These are phyloP conservation scores for Falciphora oryzae DNA, from an alignment of 2,329 filamentous ascomycete species.

Conservation along the genomic window DNA sequence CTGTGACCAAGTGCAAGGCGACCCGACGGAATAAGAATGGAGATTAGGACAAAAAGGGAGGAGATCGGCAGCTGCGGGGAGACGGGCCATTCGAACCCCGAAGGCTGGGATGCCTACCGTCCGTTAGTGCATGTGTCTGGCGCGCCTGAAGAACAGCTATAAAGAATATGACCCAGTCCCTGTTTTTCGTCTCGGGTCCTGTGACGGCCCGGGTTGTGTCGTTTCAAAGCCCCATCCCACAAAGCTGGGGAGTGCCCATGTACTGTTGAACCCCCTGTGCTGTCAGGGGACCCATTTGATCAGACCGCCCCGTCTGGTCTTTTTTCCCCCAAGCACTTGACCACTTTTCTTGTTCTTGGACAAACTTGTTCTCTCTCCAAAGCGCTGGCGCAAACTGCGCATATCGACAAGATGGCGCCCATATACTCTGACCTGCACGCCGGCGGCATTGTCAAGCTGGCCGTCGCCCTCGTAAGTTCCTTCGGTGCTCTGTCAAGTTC, in stretches of 20 bases:
- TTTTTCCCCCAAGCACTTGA: not conserved
- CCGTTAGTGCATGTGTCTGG: no score
- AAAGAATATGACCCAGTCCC: not conserved
- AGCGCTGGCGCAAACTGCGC: not conserved
- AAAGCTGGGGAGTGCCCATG: not conserved
- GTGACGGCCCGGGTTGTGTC: no score
- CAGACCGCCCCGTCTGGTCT: not conserved
- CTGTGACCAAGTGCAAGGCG: no score
- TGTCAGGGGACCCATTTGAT: not conserved
- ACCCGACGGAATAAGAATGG: not conserved
- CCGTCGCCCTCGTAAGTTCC: not conserved
- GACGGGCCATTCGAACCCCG: not conserved
- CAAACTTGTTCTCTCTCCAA: not conserved
- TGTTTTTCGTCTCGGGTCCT: not conserved
- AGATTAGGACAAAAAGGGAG: not conserved
- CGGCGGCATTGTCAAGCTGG: not conserved
- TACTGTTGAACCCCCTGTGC: no score
- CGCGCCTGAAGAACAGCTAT: not conserved
- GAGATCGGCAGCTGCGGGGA: not conserved
- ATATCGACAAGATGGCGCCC: not conserved
- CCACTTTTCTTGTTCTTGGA: not conserved
- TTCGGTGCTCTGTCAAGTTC: no score
- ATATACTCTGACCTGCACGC: not conserved
- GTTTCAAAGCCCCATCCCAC: not conserved
- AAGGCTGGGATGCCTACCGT: no score